Percentiles rank a stretch among this genome's conserved stretches.
phyloP scores from a whole-genome alignment of 2,329 filamentous ascomycete species.

The Chaetomium strumarium region DNA sequence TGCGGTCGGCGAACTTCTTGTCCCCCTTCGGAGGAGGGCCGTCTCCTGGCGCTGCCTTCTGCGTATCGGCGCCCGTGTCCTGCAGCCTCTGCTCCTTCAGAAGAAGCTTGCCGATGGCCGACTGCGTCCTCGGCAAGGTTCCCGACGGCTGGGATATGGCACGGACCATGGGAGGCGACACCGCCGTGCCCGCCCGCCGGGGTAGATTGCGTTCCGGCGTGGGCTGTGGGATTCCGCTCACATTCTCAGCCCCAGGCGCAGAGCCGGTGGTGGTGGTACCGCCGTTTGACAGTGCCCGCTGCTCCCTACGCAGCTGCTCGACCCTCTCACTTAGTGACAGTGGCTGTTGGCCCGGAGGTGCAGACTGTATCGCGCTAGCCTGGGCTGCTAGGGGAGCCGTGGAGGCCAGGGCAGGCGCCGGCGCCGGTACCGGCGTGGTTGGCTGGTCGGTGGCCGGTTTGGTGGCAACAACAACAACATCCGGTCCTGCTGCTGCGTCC shows the following conservation, averaged over 20 bases:
- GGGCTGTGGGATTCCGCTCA: conserved; percentile 17
- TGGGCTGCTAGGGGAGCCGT: conserved; percentile 4
- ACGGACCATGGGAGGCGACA: conserved; percentile 49
- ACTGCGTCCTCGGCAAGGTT: conserved; percentile 41
- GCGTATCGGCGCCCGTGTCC: conserved; percentile 28
- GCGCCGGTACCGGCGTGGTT: conserved; percentile 16
- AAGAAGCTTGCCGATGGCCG: conserved; percentile 38
- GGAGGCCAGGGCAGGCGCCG: conserved; percentile 23
- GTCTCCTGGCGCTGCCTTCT: conserved; percentile 31
- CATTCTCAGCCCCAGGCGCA: conserved; percentile 19
- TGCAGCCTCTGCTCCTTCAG: conserved; percentile 28
- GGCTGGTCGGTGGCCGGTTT: conserved; percentile 8
- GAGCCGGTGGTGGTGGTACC: conserved; percentile 22
- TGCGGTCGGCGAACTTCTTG: conserved; percentile 70
- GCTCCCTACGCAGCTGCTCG: conserved; percentile 47
- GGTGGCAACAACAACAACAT: no score
- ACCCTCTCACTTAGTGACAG: conserved; percentile 41
- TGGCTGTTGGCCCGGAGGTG: conserved; percentile 19
- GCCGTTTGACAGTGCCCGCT: conserved; percentile 34
- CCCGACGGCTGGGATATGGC: conserved; percentile 48
- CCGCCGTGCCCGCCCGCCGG: conserved; percentile 40
- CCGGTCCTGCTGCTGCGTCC: conserved; percentile 9
- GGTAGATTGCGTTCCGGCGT: conserved; percentile 28
- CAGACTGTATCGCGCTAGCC: conserved; percentile 3
- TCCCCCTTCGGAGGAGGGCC: conserved; percentile 49